phyloP scores from a whole-genome alignment of 129 eudicot genomes.

The Flaveria bidentis region DNA sequence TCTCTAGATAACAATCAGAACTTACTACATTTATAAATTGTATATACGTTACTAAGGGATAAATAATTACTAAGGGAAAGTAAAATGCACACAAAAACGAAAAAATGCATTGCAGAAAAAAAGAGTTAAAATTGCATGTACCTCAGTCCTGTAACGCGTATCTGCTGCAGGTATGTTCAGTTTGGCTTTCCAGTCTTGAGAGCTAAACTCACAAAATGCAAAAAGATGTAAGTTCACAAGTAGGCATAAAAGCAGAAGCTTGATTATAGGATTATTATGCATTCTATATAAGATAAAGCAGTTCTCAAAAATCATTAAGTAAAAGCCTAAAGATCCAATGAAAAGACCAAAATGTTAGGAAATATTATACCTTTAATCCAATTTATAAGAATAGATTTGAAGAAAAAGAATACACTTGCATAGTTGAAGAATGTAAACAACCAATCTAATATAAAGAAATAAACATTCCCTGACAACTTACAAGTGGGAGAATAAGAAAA shows the following conservation, averaged over 20 bases:
- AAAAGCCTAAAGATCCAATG: slow-evolving; percentile 9
- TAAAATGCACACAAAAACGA: not conserved
- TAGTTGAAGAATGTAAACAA: slow-evolving; percentile 1
- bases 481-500: slow-evolving; percentile 3
- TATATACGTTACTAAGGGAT: not conserved
- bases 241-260: not conserved
- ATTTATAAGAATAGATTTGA: not conserved
- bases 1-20: not conserved
- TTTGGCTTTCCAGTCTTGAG: slow-evolving; percentile 65
- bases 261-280: not conserved
- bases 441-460: not conserved
- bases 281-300: not conserved
- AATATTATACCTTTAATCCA: not conserved
- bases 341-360: not conserved
- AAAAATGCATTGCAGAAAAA: not conserved
- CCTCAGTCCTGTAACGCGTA: slow-evolving; percentile 64
- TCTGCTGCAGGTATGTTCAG: slow-evolving; percentile 53
- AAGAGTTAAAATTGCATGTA: slow-evolving; percentile 24
- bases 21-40: not conserved
- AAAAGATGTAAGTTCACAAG: slow-evolving; percentile 19
- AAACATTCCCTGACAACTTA: not conserved
- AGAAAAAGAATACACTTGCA: slow-evolving; percentile 2
- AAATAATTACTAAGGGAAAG: not conserved
- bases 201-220: slow-evolving; percentile 37
- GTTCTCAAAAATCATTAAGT: not conserved